phyloP scores from a whole-genome alignment of 768 basidiomycete species.

The Trametes elegans region DNA sequence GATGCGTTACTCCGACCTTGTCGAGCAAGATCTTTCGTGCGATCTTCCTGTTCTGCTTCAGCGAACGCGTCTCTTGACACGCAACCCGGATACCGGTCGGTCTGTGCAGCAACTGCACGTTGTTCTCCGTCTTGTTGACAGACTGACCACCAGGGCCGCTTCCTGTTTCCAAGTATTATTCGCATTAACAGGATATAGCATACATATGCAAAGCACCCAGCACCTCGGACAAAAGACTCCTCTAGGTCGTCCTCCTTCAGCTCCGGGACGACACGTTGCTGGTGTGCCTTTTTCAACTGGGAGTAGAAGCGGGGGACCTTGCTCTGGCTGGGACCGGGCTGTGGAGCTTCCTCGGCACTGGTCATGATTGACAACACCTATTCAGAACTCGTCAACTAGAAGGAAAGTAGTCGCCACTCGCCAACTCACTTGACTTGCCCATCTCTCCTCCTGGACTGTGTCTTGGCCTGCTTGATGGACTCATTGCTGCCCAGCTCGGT shows the following conservation, averaged over 20 bases:
- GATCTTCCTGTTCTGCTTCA: constrained; percentile 72
- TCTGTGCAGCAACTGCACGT: constrained; percentile 86
- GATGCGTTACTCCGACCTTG: constrained; percentile 47
- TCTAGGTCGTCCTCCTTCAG: constrained; percentile 80
- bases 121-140: constrained; percentile 91
- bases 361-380: constrained; percentile 30
- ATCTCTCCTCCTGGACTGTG: constrained; percentile 45
- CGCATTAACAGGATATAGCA: constrained; percentile 7
- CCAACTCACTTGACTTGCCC: constrained; percentile 19
- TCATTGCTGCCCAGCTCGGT: constrained; percentile 89
- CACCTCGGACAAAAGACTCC: constrained; percentile 85
- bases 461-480: constrained; percentile 63
- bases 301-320: constrained; percentile 53
- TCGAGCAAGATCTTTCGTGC: constrained; percentile 73
- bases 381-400: constrained; percentile 19
- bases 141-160: constrained; percentile 96
- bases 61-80: constrained; percentile 87
- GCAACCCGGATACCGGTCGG: constrained; percentile 85
- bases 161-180: constrained; percentile 43
- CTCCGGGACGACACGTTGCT: constrained; percentile 60
- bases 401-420: neutral
- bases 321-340: constrained; percentile 7
- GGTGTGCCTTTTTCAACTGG: constrained; percentile 67
- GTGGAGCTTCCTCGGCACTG: constrained; percentile 21
- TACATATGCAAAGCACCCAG: constrained; percentile 20